A percentile compares a stretch with the other conserved stretches of the same genome.
These are phyloP conservation scores for Filobasidium wieringae DNA, from an alignment of 768 basidiomycete genomes.

Conservation along the genomic window DNA sequence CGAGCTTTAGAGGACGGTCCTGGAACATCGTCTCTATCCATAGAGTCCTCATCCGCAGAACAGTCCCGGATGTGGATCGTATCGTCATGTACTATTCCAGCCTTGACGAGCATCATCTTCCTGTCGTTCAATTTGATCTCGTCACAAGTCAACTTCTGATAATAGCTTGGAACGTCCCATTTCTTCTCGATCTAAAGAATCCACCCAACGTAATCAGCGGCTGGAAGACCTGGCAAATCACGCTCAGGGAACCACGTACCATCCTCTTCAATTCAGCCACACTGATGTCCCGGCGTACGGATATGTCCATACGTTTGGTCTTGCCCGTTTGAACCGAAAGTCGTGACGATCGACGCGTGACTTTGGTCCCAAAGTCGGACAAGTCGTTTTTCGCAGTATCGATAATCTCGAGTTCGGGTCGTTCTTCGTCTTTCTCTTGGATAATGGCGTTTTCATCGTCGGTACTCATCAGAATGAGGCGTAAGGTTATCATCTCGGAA, in stretches of 20 bases:
- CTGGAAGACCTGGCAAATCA: not conserved
- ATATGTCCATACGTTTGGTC: not conserved
- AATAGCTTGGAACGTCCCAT: not conserved
- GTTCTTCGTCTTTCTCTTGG: not conserved
- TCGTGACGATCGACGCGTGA: not conserved
- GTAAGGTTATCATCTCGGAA: not conserved
- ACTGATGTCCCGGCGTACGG: not conserved
- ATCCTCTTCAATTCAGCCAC: not conserved
- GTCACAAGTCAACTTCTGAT: not conserved
- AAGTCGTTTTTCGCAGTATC: not conserved
- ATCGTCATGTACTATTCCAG: constrained; percentile 1
- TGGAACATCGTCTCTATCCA: not conserved
- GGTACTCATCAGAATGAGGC: not conserved
- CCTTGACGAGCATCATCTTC: not conserved
- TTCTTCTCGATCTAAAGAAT: not conserved
- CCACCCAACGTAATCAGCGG: not conserved
- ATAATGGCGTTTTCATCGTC: not conserved
- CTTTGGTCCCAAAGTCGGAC: not conserved
- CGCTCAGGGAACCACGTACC: too few relatives aligned
- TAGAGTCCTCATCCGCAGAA: not conserved
- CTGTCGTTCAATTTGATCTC: constrained; percentile 4
- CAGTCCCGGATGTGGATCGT: not conserved
- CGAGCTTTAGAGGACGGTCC: not conserved
- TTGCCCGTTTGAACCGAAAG: not conserved
- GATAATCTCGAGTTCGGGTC: not conserved